phyloP scores from a whole-genome alignment of 495 filamentous ascomycete species.

The Xylaria acuta region DNA sequence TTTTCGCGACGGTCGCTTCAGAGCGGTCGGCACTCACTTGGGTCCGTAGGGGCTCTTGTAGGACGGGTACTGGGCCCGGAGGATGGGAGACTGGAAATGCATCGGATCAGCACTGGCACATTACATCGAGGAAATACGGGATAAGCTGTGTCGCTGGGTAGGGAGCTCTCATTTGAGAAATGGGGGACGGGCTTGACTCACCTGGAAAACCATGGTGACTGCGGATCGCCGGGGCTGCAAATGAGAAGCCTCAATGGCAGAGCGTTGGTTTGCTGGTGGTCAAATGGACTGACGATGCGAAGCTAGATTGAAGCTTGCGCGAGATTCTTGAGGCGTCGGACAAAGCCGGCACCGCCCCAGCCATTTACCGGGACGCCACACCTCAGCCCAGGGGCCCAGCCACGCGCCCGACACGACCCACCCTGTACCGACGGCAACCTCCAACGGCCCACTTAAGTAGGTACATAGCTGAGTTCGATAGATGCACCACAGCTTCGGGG shows the following conservation, averaged over 20 bases:
- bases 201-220: conserved; percentile 51
- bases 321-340: conserved; percentile 37
- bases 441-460: neutral
- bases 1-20: neutral
- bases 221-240: conserved; percentile 20
- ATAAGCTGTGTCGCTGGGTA: neutral
- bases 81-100: conserved; percentile 44
- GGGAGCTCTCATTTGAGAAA: neutral
- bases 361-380: conserved; percentile 24
- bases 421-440: conserved; percentile 4
- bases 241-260: conserved; percentile 31
- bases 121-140: neutral
- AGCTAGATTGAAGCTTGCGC: conserved; percentile 34
- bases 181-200: conserved; percentile 23
- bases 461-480: neutral
- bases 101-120: conserved; percentile 30
- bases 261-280: conserved; percentile 20
- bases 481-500: neutral
- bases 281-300: conserved; percentile 31
- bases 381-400: neutral
- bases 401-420: neutral
- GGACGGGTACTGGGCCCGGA: conserved; percentile 36
- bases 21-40: conserved; percentile 50
- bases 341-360: conserved; percentile 31
- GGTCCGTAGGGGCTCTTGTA: conserved; percentile 60